Base-by-base conservation (phyloP, 805 yeast species). In the Pichia gijzeniarum region DNA sequence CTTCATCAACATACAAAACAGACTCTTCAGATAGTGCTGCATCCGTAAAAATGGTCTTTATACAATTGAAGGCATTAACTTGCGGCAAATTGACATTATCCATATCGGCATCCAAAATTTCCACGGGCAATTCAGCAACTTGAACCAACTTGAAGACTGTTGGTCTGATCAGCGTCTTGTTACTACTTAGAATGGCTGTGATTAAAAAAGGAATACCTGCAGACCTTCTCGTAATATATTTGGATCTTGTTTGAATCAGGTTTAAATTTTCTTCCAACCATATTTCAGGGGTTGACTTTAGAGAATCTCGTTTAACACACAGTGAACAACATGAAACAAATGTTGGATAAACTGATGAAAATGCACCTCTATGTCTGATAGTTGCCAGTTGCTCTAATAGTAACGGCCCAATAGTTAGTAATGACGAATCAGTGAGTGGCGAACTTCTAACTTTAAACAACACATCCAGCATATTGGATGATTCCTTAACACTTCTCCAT, bases 41-140 rank as follows among this genome's bases (percentile, higher is more conserved):
- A 47, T 90, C 97, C 19, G 74, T 74, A 52, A 89, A 81, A 2
- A 91, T 70, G 2, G 82, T 82, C 51, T 77, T 79, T 46, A 93
- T 76, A 59, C 95, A 83, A 58, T 91, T 91, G 58, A 87, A 80
- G 0, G 97, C 97, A 65, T 91, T 95, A 0, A 91, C 96, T 58
- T 90, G 97, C 0, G 98, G 93, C 14, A 89, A 69, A 57, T 86
- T 95, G 50, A 78, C 71, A 46, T 75, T 81, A 27, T 71, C 72
- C 41, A 48, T 45, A 19, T 35, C 48, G 5, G 52, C 43, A 25
- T 45, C 43, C 14, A 28, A n/a, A 12, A 71, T 76, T 13, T 60
- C 63, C 4, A 75, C 68, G 0, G 83, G 80, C 6, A 59, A 46
- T 7, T 64, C 52, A 0, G 95, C 89, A 28, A 89, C 74, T 13